A percentile compares a stretch with the other conserved stretches of the same genome.
Evolutionary conservation across 1,139 yeast species (phyloP).

Genomic region (Saccharomyces pastorianus): DNA sequence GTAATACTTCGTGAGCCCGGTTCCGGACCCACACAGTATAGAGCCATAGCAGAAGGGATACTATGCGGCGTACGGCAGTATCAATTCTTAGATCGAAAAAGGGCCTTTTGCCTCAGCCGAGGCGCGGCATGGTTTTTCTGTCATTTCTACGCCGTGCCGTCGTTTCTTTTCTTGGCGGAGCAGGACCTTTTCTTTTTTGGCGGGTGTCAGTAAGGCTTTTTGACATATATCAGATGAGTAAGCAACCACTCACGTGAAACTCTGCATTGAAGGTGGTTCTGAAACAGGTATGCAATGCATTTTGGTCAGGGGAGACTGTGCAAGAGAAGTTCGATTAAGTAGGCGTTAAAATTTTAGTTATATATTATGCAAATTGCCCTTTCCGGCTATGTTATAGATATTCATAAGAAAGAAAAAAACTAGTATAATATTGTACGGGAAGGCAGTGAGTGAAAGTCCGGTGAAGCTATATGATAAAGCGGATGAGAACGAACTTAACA

Average conservation of each 20-base stretch:
- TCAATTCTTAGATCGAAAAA: neutral
- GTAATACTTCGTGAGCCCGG: neutral
- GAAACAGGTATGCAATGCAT: too few relatives aligned
- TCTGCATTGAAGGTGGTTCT: too few relatives aligned
- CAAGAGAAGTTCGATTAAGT: too few relatives aligned
- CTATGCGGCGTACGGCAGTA: neutral
- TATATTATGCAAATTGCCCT: too few relatives aligned
- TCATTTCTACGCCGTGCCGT: neutral
- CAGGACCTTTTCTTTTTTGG: neutral
- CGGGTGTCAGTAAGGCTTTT: neutral
- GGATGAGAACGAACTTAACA: neutral
- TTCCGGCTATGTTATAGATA: too few relatives aligned
- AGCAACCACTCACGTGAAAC: neutral
- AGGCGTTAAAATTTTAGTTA: too few relatives aligned
- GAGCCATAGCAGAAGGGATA: neutral
- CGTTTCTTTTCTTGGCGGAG: neutral
- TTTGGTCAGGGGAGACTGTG: too few relatives aligned
- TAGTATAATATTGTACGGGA: neutral
- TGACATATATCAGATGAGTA: neutral
- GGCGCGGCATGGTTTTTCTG: neutral
- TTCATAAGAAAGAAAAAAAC: neutral
- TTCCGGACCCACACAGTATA: neutral
- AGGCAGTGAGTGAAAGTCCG: neutral
- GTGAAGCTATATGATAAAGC: neutral
- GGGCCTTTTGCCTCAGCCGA: neutral